Evolutionary conservation across 495 filamentous ascomycete genomes (phyloP).

Genomic region (Schizothecium vesticola): DNA sequence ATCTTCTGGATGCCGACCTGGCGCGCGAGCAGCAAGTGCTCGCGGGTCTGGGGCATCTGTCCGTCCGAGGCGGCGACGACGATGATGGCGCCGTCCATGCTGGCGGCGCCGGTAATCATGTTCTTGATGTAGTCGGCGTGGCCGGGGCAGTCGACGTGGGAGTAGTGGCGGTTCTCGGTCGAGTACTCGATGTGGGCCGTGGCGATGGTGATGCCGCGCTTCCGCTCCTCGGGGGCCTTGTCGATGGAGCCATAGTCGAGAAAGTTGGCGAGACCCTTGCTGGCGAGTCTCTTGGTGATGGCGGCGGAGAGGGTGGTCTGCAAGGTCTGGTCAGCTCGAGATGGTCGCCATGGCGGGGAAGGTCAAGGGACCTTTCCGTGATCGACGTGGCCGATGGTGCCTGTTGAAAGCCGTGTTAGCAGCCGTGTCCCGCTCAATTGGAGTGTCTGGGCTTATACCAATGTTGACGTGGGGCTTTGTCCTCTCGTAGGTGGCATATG

Average conservation of each 20-base stretch:
- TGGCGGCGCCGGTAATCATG: constrained; percentile 97
- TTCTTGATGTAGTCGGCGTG: constrained; percentile 99
- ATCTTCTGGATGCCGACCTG: constrained; percentile 97
- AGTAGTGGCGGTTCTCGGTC: constrained; percentile 88
- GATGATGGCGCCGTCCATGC: constrained; percentile 97
- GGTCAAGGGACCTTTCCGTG: constrained; percentile 78
- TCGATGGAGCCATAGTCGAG: constrained; percentile 96
- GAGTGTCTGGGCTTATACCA: constrained; percentile 49
- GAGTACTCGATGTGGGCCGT: constrained; percentile 97
- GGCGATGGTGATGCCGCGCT: constrained; percentile 99
- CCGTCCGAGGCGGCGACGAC: constrained; percentile 97
- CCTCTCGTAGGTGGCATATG: constrained; percentile 79
- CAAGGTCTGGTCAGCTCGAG: constrained; percentile 13
- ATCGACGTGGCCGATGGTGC: constrained; percentile 98
- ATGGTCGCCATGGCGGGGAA: constrained; percentile 21
- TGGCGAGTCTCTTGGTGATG: constrained; percentile 93
- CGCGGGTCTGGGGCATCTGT: constrained; percentile 99
- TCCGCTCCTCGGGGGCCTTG: constrained; percentile 97
- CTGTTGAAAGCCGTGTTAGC: constrained; percentile 36
- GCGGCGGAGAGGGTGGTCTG: constrained; percentile 97
- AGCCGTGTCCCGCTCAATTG: constrained; percentile 5
- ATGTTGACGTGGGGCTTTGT: constrained; percentile 98
- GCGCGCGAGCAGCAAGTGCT: constrained; percentile 94
- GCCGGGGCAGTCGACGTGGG: constrained; percentile 98
- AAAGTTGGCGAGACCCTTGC: constrained; percentile 88